A percentile compares a stretch with the other conserved stretches of the same genome.
Conservation (phyloP, 306 rosid species). For the Casuarina glauca region DNA sequence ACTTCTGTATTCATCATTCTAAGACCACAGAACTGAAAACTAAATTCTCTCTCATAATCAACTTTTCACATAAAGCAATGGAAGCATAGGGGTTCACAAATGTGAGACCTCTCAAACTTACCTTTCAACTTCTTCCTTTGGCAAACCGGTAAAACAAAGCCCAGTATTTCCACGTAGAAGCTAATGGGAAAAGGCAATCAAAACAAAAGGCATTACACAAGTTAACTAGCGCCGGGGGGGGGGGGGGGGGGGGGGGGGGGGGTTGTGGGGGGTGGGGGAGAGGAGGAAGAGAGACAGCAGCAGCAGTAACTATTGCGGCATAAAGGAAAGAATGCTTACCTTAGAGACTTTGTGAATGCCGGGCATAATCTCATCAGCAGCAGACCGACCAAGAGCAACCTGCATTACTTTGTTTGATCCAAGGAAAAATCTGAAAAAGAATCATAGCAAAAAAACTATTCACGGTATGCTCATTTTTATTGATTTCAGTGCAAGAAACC, state of each 20-base stretch:
- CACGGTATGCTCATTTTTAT: neutral
- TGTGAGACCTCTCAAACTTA: slow-evolving; percentile 18
- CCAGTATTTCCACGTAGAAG: slow-evolving; percentile 88
- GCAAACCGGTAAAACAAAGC: slow-evolving; percentile 64
- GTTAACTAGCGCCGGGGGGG: neutral
- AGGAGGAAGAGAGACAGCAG: neutral
- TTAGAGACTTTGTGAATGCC: slow-evolving; percentile 71
- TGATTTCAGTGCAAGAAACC: neutral
- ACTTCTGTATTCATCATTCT: neutral
- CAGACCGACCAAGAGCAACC: slow-evolving; percentile 73
- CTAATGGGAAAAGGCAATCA: slow-evolving; percentile 33
- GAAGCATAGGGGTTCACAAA: neutral
- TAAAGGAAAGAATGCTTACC: slow-evolving; percentile 35
- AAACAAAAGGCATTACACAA: neutral
- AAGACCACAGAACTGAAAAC: neutral
- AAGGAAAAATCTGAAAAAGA: slow-evolving; percentile 61
- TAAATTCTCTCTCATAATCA: neutral
- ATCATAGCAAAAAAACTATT: neutral
- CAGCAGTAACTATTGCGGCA: neutral
- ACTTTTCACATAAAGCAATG: neutral
- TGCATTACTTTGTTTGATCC: slow-evolving; percentile 99
- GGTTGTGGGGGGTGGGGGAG: too few species aligned
- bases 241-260: too few species aligned
- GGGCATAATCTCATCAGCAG: slow-evolving; percentile 64
- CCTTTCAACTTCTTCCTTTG: slow-evolving; percentile 88